These are phyloP conservation scores for Pestalotiopsis sp. DNA, from an alignment of 2,329 filamentous ascomycete genomes.

Conservation along the genomic window DNA sequence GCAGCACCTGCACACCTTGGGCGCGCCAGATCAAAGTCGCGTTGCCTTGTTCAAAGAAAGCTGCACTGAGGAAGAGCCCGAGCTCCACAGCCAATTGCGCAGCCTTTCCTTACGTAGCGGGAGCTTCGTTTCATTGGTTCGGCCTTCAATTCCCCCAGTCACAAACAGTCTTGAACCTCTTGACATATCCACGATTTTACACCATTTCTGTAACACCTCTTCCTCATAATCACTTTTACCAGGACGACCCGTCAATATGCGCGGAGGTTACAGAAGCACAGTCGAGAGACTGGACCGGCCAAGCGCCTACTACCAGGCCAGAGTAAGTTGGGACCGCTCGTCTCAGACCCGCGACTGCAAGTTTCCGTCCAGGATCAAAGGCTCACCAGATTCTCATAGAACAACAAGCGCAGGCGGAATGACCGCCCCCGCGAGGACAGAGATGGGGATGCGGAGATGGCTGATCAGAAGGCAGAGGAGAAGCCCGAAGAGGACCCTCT, in stretches of 20 bases:
- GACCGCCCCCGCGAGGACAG: conserved; percentile 53
- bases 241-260: conserved; percentile 40
- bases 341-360: neutral
- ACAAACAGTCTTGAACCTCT: neutral
- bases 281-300: conserved; percentile 92
- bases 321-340: conserved; percentile 56
- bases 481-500: conserved; percentile 72
- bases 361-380: neutral
- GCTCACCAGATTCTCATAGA: neutral
- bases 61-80: neutral
- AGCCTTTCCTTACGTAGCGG: neutral
- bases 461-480: conserved; percentile 49
- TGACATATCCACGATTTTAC: neutral
- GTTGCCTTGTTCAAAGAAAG: neutral
- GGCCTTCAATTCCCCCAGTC: neutral
- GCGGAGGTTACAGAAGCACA: conserved; percentile 61
- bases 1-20: conserved; percentile 2
- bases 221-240: neutral
- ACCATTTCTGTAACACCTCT: neutral
- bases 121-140: neutral
- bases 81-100: neutral
- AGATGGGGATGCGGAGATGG: conserved; percentile 56
- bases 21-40: neutral
- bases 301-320: conserved; percentile 87
- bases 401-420: conserved; percentile 68